A percentile compares a stretch with the other conserved stretches of the same genome.
Conservation (phyloP, 495 filamentous ascomycete genomes). For the Penicillium subrubescens region DNA sequence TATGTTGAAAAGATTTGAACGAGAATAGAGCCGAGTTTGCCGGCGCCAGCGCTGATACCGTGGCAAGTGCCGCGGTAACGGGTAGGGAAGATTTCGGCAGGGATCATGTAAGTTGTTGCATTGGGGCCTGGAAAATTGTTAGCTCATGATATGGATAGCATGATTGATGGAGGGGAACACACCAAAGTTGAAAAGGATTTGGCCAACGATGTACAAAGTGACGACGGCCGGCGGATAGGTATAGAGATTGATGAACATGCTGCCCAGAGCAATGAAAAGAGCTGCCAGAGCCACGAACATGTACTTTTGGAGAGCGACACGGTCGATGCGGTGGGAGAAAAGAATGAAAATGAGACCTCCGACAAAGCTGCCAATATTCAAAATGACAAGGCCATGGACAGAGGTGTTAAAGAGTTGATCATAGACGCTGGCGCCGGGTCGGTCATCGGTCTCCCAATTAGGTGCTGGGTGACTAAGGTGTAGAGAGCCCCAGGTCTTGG, state of each 20-base stretch:
- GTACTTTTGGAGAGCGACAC: constrained; percentile 50
- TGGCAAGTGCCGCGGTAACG: constrained; percentile 60
- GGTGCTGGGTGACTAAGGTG: constrained; percentile 34
- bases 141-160: background rate
- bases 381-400: constrained; percentile 40
- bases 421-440: constrained; percentile 37
- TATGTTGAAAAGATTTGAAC: constrained; percentile 55
- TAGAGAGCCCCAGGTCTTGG: constrained; percentile 46
- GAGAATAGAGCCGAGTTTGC: constrained; percentile 61
- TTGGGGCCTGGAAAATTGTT: constrained; percentile 49
- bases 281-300: constrained; percentile 49
- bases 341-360: constrained; percentile 49
- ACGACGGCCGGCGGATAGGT: constrained; percentile 49
- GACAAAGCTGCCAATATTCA: constrained; percentile 49
- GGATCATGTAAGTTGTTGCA: constrained; percentile 63
- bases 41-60: constrained; percentile 55
- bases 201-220: constrained; percentile 58
- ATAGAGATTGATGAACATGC: constrained; percentile 47
- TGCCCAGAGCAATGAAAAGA: constrained; percentile 52
- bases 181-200: constrained; percentile 68
- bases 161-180: constrained; percentile 7
- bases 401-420: constrained; percentile 44
- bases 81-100: constrained; percentile 63
- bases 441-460: constrained; percentile 41
- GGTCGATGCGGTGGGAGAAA: constrained; percentile 48